Conservation (phyloP, 176 grass and related monocot genomes). For the Cenchrus purpureus region DNA sequence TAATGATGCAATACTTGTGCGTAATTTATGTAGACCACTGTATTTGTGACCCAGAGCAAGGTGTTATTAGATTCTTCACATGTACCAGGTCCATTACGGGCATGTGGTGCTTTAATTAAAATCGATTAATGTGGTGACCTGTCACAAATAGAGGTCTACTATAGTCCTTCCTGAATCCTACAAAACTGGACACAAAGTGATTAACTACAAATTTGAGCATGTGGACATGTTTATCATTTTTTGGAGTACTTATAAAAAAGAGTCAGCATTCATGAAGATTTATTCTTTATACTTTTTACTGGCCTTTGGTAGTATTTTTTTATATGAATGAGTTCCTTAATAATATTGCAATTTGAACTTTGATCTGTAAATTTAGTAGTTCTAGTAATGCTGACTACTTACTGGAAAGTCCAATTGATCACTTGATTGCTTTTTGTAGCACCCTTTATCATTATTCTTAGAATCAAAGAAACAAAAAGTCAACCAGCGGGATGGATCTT, state of each 20-base stretch:
- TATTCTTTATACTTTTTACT: not conserved
- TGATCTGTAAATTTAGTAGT: constrained; percentile 10
- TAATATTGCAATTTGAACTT: constrained; percentile 10
- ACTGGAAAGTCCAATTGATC: not conserved
- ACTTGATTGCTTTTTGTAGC: not conserved
- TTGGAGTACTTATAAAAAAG: not conserved
- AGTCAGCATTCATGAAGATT: not conserved
- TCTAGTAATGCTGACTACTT: not conserved
- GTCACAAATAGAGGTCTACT: not conserved
- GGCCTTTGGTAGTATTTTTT: not conserved
- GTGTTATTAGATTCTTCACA: not conserved
- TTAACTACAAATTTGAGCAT: not conserved
- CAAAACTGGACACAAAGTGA: not conserved
- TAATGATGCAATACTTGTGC: not conserved
- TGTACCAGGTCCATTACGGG: not conserved
- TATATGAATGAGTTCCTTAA: not conserved
- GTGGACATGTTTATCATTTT: not conserved
- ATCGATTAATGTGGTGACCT: not conserved
- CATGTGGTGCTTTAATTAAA: not conserved
- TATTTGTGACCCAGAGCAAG: not conserved
- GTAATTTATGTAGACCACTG: constrained; percentile 9
- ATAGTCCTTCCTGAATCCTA: not conserved
- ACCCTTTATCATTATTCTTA: not conserved
- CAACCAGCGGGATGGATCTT: not conserved
- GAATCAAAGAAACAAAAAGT: no score